A percentile compares a stretch with the other conserved stretches of the same genome.
Evolutionary conservation across 371 early-diverging fungal genomes (phyloP).

Genomic region (Thermomucor indicae-seudaticae): DNA sequence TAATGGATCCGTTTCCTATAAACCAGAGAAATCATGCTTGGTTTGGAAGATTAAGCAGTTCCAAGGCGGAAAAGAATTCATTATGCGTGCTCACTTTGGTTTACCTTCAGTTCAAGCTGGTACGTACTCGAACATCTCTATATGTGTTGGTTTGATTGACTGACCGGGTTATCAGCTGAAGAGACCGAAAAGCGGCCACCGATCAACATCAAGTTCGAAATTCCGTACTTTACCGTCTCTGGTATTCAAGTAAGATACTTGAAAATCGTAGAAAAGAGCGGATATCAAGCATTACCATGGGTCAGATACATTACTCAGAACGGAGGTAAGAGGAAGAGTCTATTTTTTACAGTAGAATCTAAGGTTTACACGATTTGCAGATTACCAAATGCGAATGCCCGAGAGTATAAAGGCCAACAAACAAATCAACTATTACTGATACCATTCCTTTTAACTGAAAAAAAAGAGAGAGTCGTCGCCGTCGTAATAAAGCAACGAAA

Average conservation of each 20-base stretch:
- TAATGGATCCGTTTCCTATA: conserved; percentile 89
- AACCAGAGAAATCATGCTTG: conserved; percentile 89
- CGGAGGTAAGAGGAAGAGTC: conserved; percentile 52
- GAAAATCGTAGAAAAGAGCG: conserved; percentile 97
- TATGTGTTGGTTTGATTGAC: background rate
- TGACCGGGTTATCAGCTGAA: conserved; percentile 49
- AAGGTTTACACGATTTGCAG: conserved; percentile 30
- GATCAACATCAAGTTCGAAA: conserved; percentile 96
- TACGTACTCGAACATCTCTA: conserved; percentile 22
- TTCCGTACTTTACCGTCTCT: conserved; percentile 96
- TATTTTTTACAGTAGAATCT: background rate
- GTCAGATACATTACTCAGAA: conserved; percentile 98
- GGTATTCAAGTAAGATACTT: conserved; percentile 98
- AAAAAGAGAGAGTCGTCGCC: too few species aligned
- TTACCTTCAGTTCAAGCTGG: conserved; percentile 91
- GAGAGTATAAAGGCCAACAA: conserved; percentile 61
- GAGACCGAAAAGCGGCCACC: conserved; percentile 93
- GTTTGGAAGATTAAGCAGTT: conserved; percentile 99
- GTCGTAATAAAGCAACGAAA: too few species aligned
- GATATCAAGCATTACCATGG: conserved; percentile 98
- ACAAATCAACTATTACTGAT: conserved; percentile 13
- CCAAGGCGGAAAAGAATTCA: conserved; percentile 95
- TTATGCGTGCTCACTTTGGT: conserved; percentile 95
- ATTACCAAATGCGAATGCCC: conserved; percentile 74
- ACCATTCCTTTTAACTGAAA: background rate